Conservation (phyloP, 2,329 filamentous ascomycete genomes). For the Nothophaeocryptopus gaeumannii region DNA sequence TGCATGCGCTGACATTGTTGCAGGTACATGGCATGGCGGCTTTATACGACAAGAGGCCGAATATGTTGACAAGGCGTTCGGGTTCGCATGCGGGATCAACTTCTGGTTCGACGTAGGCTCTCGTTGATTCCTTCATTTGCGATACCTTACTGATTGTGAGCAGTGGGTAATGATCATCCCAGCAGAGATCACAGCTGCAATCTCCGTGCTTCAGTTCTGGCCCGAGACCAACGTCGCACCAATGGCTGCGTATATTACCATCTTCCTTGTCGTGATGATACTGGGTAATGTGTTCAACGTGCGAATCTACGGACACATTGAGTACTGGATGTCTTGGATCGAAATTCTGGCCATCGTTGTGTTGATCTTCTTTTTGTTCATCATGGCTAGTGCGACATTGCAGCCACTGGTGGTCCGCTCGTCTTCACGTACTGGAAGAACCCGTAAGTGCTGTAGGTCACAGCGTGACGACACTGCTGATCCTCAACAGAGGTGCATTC, state of each 20-base stretch:
- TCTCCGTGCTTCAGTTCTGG: slow-evolving; percentile 37
- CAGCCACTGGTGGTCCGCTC: slow-evolving; percentile 35
- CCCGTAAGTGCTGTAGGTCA: not conserved
- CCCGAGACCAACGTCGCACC: slow-evolving; percentile 28
- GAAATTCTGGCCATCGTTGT: slow-evolving; percentile 34
- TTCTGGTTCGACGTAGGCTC: slow-evolving; percentile 18
- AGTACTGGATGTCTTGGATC: slow-evolving; percentile 35
- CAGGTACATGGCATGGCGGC: slow-evolving; percentile 27
- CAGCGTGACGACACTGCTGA: not conserved
- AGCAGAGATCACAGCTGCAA: slow-evolving; percentile 37
- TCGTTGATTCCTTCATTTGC: not conserved
- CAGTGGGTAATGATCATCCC: slow-evolving; percentile 37
- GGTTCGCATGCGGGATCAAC: slow-evolving; percentile 37
- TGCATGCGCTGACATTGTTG: not conserved
- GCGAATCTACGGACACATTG: slow-evolving; percentile 33
- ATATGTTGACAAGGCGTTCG: slow-evolving; percentile 36
- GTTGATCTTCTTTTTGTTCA: slow-evolving; percentile 38
- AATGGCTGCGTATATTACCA: slow-evolving; percentile 36
- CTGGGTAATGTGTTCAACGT: slow-evolving; percentile 29
- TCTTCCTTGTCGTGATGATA: slow-evolving; percentile 33
- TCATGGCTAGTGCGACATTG: slow-evolving; percentile 37
- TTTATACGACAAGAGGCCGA: slow-evolving; percentile 36
- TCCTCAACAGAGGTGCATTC: slow-evolving; percentile 8
- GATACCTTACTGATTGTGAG: slow-evolving; percentile 25
- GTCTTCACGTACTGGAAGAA: slow-evolving; percentile 29